phyloP scores from a whole-genome alignment of 179 eudicot genomes.

The Gypsophila paniculata region DNA sequence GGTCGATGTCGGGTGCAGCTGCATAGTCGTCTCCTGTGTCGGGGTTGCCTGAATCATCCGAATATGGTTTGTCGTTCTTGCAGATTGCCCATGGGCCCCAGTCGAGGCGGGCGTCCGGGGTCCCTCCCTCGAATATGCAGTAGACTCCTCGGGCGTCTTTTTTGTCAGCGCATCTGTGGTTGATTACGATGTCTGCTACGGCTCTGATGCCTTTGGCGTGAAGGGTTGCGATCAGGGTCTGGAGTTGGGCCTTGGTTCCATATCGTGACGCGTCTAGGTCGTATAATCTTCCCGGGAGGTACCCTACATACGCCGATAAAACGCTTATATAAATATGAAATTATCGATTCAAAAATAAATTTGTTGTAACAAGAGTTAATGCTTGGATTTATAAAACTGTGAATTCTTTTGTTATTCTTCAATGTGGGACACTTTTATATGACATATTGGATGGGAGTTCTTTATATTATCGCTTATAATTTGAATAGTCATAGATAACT shows the following conservation, averaged over 20 bases:
- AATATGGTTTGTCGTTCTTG: not conserved
- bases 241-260: conserved; percentile 8
- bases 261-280: conserved; percentile 10
- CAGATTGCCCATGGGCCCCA: conserved; percentile 21
- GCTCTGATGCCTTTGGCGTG: conserved; percentile 4
- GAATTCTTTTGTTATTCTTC: too few species aligned
- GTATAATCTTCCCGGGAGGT: conserved; percentile 14
- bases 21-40: conserved; percentile 13
- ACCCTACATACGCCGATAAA: conserved; percentile 14
- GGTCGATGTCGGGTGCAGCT: conserved; percentile 16
- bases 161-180: conserved; percentile 16
- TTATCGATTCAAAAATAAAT: too few species aligned
- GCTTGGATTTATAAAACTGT: too few species aligned
- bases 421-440: too few species aligned
- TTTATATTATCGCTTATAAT: too few species aligned
- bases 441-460: too few species aligned
- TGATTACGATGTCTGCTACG: conserved; percentile 16
- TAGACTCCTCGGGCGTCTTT: conserved; percentile 13
- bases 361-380: too few species aligned
- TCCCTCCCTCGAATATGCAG: conserved; percentile 17
- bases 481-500: too few species aligned
- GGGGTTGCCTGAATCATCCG: not conserved
- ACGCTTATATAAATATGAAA: not conserved
- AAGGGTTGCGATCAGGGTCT: not conserved
- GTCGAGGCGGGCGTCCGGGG: conserved; percentile 9